A percentile compares a stretch with the other conserved stretches of the same genome.
These are phyloP conservation scores for Graphium sp. DNA, from an alignment of 2,329 filamentous ascomycete species.

Conservation along the genomic window DNA sequence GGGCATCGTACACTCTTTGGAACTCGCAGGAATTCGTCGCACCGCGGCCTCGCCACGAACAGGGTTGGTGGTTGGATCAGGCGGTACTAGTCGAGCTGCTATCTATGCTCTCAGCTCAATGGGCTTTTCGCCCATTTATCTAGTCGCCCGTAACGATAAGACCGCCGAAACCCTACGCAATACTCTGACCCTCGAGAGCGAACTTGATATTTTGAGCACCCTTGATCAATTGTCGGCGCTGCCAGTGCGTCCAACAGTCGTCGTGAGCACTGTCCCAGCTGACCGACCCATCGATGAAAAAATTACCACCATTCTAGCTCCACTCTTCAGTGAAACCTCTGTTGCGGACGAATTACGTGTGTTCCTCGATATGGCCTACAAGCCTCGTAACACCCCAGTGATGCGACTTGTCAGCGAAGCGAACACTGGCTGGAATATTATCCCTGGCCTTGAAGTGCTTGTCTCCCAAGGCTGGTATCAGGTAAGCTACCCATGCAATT, in stretches of 20 bases:
- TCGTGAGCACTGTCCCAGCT: conserved; percentile 82
- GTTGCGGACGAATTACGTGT: conserved; percentile 30
- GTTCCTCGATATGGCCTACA: conserved; percentile 92
- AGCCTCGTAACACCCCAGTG: conserved; percentile 64
- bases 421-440: conserved; percentile 47
- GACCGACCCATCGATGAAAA: conserved; percentile 63
- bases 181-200: conserved; percentile 59
- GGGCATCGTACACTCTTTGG: conserved; percentile 73
- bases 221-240: conserved; percentile 16
- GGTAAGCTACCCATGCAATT: conserved; percentile 30
- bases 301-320: conserved; percentile 48
- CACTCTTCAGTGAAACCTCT: conserved; percentile 24
- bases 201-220: conserved; percentile 44
- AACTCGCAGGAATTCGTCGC: conserved; percentile 42
- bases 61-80: conserved; percentile 76
- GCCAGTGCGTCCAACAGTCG: conserved; percentile 37
- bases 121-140: conserved; percentile 71
- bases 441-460: conserved; percentile 78
- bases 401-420: conserved; percentile 68
- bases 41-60: conserved; percentile 14
- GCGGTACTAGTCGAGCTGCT: conserved; percentile 81
- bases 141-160: conserved; percentile 58
- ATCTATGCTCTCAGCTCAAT: conserved; percentile 77
- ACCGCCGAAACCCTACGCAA: conserved; percentile 52
- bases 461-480: conserved; percentile 83